phyloP scores from a whole-genome alignment of 225 moss, liverwort and hornwort genomes.

The Pleurozium schreberi region DNA sequence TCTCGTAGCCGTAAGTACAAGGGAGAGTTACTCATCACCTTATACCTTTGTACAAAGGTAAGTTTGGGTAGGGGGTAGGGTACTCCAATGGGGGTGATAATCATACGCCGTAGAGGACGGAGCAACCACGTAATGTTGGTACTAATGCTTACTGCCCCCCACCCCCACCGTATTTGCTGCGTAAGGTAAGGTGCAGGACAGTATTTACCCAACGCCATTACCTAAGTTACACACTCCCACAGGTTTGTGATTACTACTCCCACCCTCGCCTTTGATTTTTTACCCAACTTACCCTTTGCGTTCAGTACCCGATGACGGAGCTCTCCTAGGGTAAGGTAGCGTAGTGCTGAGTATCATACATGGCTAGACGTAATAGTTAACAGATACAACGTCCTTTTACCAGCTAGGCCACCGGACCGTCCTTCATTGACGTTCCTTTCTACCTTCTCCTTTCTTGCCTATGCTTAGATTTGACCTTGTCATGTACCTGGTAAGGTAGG shows the following conservation, averaged over 20 bases:
- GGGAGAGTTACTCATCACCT: slow-evolving; percentile 11
- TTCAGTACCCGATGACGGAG: background rate
- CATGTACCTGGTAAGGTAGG: background rate
- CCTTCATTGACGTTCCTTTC: background rate
- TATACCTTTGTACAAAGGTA: background rate
- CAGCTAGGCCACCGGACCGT: background rate
- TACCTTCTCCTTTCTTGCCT: background rate
- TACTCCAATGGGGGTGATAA: background rate
- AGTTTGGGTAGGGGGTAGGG: background rate
- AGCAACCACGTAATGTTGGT: background rate
- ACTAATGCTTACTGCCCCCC: background rate
- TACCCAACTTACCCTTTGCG: slow-evolving; percentile 4
- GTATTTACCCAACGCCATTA: slow-evolving; percentile 1
- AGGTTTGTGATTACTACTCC: background rate
- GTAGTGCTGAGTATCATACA: background rate
- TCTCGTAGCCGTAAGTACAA: background rate
- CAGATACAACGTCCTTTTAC: background rate
- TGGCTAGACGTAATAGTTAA: background rate
- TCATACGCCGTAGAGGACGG: background rate
- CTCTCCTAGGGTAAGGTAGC: background rate
- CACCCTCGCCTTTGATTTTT: background rate
- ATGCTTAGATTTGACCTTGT: background rate
- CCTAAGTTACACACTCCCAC: no score
- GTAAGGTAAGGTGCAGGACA: background rate
- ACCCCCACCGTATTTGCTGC: background rate